Evolutionary conservation across 306 rosid genomes (phyloP).

Genomic region (Casuarina glauca): DNA sequence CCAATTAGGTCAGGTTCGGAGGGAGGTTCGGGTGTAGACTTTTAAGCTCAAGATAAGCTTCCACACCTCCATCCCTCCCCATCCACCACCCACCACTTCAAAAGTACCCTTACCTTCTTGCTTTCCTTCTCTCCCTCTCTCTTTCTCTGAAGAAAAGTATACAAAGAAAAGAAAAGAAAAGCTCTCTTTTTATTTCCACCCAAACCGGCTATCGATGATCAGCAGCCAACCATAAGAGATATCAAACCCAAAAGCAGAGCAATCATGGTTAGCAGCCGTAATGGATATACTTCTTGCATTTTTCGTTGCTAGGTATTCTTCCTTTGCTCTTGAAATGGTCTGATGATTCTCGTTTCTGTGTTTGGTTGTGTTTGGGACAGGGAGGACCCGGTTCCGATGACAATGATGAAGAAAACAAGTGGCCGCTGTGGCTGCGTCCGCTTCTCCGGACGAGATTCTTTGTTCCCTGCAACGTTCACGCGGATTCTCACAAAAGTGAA

Average conservation of each 20-base stretch:
- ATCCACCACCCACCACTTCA: conserved; percentile 51
- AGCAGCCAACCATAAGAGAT: conserved; percentile 22
- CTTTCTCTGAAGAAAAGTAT: conserved; percentile 16
- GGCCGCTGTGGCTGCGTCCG: conserved; percentile 68
- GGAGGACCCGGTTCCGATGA: conserved; percentile 29
- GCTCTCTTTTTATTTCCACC: conserved; percentile 23
- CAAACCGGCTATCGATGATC: conserved; percentile 30
- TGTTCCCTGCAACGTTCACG: conserved; percentile 61
- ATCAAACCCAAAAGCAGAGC: conserved; percentile 26
- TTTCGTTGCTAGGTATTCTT: conserved; percentile 3
- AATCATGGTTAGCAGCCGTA: conserved; percentile 48
- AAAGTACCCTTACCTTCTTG: conserved; percentile 29
- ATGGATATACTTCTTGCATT: conserved; percentile 21
- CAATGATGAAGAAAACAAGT: conserved; percentile 40
- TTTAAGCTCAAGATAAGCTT: conserved; percentile 40
- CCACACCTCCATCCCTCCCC: conserved; percentile 26
- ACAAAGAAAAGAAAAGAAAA: conserved; percentile 14
- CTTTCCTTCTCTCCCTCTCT: conserved; percentile 19
- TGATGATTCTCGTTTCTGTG: neutral
- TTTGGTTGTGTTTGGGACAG: conserved; percentile 33
- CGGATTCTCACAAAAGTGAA: conserved; percentile 67
- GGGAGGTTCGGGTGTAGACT: conserved; percentile 48
- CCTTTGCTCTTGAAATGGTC: neutral
- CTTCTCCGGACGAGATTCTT: conserved; percentile 62
- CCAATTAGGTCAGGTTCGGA: conserved; percentile 42